Conservation (phyloP, 2,329 filamentous ascomycete genomes). For the Basipetospora chlamydospora region DNA sequence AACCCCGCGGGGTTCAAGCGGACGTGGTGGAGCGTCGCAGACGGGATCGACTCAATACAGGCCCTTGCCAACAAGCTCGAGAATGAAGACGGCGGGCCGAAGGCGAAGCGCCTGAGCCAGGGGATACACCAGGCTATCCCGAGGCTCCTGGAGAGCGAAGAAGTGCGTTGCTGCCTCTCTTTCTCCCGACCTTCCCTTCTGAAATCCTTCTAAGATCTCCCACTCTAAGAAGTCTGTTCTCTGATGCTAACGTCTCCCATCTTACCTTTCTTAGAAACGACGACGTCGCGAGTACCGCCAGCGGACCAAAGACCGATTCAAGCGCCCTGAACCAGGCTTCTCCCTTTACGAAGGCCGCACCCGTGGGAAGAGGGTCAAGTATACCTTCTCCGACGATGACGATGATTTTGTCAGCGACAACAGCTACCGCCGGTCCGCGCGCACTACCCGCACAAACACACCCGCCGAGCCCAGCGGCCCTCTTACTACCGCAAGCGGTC, state of each 20-base stretch:
- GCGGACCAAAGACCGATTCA: slow-evolving; percentile 73
- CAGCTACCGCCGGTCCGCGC: slow-evolving; percentile 47
- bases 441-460: slow-evolving; percentile 61
- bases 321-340: slow-evolving; percentile 74
- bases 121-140: slow-evolving; percentile 70
- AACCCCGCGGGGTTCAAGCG: slow-evolving; percentile 62
- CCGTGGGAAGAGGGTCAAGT: slow-evolving; percentile 88
- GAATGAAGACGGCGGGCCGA: slow-evolving; percentile 62
- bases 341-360: slow-evolving; percentile 94
- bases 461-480: slow-evolving; percentile 51
- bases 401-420: slow-evolving; percentile 51
- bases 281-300: slow-evolving; percentile 84
- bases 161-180: slow-evolving; percentile 36
- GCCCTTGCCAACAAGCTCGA: slow-evolving; percentile 62
- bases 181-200: no score
- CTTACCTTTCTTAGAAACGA: no score
- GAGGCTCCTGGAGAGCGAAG: slow-evolving; percentile 84
- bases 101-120: slow-evolving; percentile 62
- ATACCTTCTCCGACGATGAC: slow-evolving; percentile 88
- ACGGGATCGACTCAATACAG: slow-evolving; percentile 74
- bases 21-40: slow-evolving; percentile 88
- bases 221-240: background rate
- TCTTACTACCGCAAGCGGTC: slow-evolving; percentile 68
- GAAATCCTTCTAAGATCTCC: background rate
- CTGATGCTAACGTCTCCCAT: slow-evolving; percentile 9